Conservation (phyloP, 192 early-diverging fungal genomes). For the Umbelopsis sp. region DNA sequence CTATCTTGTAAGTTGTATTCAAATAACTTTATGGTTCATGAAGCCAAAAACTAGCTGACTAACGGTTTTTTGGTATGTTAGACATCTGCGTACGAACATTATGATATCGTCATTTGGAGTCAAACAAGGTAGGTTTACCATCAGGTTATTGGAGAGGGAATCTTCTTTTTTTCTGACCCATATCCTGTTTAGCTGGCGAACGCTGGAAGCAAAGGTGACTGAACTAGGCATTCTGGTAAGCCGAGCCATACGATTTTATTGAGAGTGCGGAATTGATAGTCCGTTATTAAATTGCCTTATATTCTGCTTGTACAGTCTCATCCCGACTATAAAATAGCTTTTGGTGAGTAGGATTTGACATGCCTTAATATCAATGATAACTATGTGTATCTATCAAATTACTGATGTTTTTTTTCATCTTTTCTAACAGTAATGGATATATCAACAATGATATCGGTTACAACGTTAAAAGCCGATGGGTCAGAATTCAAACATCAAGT, state of each 20-base stretch:
- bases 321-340: conserved; percentile 64
- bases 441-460: conserved; percentile 68
- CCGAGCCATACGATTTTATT: not conserved
- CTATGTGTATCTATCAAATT: too few relatives aligned
- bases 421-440: conserved; percentile 59
- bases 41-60: not conserved
- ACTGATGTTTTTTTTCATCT: too few relatives aligned
- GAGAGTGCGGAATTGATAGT: not conserved
- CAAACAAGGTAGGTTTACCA: conserved; percentile 51
- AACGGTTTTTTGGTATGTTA: not conserved
- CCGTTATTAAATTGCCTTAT: not conserved
- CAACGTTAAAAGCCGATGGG: conserved; percentile 51
- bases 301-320: conserved; percentile 27
- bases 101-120: conserved; percentile 79
- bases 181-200: conserved; percentile 55
- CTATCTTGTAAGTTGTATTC: conserved; percentile 41
- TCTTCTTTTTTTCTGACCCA: not conserved
- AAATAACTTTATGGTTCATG: not conserved
- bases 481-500: conserved; percentile 63
- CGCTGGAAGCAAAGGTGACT: conserved; percentile 75
- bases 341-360: conserved; percentile 32
- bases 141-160: not conserved
- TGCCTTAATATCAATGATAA: not conserved
- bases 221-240: conserved; percentile 62
- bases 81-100: conserved; percentile 64